Evolutionary conservation across 2,329 filamentous ascomycete genomes (phyloP).

Genomic region (Aspergillus clavatus): DNA sequence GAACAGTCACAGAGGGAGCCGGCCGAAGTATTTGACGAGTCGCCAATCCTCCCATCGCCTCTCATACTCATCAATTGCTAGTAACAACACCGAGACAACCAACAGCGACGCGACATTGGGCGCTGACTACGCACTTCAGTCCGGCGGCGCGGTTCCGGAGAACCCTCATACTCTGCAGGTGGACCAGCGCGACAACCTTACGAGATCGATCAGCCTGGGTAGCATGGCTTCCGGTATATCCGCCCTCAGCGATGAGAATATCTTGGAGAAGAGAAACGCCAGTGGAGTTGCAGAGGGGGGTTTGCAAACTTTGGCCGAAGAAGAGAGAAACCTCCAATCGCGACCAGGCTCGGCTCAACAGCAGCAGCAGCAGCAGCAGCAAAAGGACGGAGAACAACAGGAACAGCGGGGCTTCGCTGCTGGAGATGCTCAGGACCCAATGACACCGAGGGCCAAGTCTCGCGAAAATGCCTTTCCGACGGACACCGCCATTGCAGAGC

Average conservation of each 20-base stretch:
- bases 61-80: slow-evolving; percentile 54
- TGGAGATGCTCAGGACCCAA: slow-evolving; percentile 48
- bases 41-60: slow-evolving; percentile 55
- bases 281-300: slow-evolving; percentile 42
- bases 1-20: slow-evolving; percentile 35
- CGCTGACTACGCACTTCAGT: slow-evolving; percentile 76
- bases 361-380: slow-evolving; percentile 24
- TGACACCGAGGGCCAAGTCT: slow-evolving; percentile 65
- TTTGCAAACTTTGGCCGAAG: slow-evolving; percentile 57
- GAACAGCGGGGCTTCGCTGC: slow-evolving; percentile 26
- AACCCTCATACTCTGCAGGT: slow-evolving; percentile 20
- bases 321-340: slow-evolving; percentile 41
- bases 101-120: slow-evolving; percentile 68
- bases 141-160: slow-evolving; percentile 66
- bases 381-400: slow-evolving; percentile 4
- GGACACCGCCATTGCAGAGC: slow-evolving; percentile 82
- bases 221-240: slow-evolving; percentile 77
- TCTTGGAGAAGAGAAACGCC: slow-evolving; percentile 40
- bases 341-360: slow-evolving; percentile 36
- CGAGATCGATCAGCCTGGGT: slow-evolving; percentile 76
- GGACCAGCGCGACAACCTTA: slow-evolving; percentile 47
- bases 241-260: slow-evolving; percentile 48
- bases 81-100: slow-evolving; percentile 56
- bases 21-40: slow-evolving; percentile 53
- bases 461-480: slow-evolving; percentile 62